Percentiles rank a stretch among this genome's conserved stretches.
These are phyloP conservation scores for Pyrenophora graminea DNA, from an alignment of 2,329 filamentous ascomycete species.

Conservation along the genomic window DNA sequence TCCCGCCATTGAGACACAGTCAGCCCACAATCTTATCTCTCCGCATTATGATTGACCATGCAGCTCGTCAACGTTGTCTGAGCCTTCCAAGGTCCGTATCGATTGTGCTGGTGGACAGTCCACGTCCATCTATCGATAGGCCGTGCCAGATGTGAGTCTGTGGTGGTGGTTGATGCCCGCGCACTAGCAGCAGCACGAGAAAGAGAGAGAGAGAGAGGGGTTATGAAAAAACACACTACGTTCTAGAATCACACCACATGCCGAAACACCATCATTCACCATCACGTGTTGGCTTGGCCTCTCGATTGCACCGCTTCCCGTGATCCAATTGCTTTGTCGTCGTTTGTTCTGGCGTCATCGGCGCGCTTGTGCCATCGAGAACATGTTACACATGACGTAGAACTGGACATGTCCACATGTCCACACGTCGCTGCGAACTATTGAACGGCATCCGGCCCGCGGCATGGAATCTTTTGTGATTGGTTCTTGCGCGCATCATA, in stretches of 20 bases:
- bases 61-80: conserved; percentile 16
- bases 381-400: conserved; percentile 6
- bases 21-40: conserved; percentile 25
- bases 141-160: conserved; percentile 6
- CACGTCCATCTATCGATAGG: conserved; percentile 12
- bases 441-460: too few relatives aligned
- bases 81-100: conserved; percentile 14
- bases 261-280: neutral
- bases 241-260: too few relatives aligned
- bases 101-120: conserved; percentile 8
- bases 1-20: conserved; percentile 9
- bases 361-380: neutral
- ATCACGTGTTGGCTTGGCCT: neutral
- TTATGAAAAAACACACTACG: neutral
- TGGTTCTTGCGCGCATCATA: neutral
- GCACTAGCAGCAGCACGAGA: neutral
- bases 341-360: conserved; percentile 5
- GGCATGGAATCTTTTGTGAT: neutral
- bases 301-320: conserved; percentile 4
- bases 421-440: neutral
- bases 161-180: neutral
- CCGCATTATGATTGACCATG: conserved; percentile 39
- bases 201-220: neutral
- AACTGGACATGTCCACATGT: neutral
- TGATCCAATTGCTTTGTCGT: conserved; percentile 3